Conservation (phyloP, 495 filamentous ascomycete species). For the Diplogelasinospora grovesii region DNA sequence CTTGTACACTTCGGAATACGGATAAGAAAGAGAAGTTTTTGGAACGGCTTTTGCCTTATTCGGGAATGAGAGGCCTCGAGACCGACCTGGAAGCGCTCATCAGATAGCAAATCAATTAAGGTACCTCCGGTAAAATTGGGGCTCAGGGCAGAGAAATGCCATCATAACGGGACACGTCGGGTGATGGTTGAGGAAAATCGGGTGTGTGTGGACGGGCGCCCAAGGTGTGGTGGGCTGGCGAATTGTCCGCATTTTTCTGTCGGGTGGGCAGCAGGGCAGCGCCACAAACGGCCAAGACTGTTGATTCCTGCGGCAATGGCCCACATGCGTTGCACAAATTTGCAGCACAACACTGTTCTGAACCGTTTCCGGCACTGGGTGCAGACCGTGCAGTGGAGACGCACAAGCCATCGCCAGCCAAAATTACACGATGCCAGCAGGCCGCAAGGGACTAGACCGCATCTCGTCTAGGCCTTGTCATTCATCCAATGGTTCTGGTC, state of each 20-base stretch:
- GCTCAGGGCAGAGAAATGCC: constrained; percentile 2
- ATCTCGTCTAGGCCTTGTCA: constrained; percentile 9
- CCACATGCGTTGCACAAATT: constrained; percentile 13
- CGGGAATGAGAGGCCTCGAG: too few relatives aligned
- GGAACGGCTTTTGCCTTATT: too few relatives aligned
- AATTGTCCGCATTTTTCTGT: too few relatives aligned
- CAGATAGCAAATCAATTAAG: too few relatives aligned
- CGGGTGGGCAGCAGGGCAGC: constrained; percentile 4
- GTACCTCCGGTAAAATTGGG: too few relatives aligned
- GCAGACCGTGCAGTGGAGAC: constrained; percentile 5
- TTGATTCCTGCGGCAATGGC: too few relatives aligned
- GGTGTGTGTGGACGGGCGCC: constrained; percentile 4
- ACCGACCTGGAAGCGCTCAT: too few relatives aligned
- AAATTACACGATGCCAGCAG: constrained; percentile 32
- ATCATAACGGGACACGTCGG: constrained; percentile 24
- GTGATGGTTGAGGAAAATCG: constrained; percentile 16
- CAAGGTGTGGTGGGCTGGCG: too few relatives aligned
- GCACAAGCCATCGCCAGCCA: constrained; percentile 24
- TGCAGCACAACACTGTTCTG: constrained; percentile 11
- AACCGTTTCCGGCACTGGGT: constrained; percentile 29
- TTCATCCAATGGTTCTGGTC: constrained; percentile 17
- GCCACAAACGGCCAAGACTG: constrained; percentile 5
- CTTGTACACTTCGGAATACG: too few relatives aligned
- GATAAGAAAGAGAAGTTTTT: too few relatives aligned
- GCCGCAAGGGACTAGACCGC: constrained; percentile 11